These are phyloP conservation scores for Mycena crocata DNA, from an alignment of 768 basidiomycete genomes.

Conservation along the genomic window DNA sequence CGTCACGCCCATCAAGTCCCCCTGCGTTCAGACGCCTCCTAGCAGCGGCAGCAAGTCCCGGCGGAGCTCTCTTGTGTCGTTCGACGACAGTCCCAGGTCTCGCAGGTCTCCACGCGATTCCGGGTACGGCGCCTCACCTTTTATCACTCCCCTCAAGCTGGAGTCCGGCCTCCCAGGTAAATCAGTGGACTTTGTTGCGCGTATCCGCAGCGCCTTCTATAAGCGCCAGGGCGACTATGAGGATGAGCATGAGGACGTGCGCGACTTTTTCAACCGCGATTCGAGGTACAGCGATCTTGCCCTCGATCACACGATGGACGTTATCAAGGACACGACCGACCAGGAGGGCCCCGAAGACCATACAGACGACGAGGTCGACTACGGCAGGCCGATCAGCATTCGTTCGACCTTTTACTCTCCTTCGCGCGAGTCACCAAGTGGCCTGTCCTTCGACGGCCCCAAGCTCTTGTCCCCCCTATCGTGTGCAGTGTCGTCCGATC, in stretches of 20 bases:
- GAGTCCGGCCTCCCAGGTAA: neutral
- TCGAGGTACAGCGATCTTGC: neutral
- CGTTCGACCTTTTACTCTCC: slow-evolving; percentile 5
- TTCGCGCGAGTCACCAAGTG: neutral
- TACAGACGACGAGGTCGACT: slow-evolving; percentile 8
- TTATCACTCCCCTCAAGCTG: neutral
- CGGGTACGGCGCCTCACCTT: neutral
- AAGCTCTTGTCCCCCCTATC: neutral
- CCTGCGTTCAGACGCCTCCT: neutral
- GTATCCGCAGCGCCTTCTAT: slow-evolving; percentile 31
- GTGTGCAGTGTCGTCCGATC: slow-evolving; percentile 7
- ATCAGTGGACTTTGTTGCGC: slow-evolving; percentile 26
- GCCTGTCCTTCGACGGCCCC: neutral
- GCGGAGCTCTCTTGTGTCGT: neutral
- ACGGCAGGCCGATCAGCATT: neutral
- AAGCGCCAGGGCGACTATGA: neutral
- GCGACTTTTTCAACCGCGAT: slow-evolving; percentile 30
- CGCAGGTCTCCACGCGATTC: slow-evolving; percentile 4
- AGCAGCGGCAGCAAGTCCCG: neutral
- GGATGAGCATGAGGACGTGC: slow-evolving; percentile 12
- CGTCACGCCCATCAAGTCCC: slow-evolving; percentile 1
- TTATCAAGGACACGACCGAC: neutral
- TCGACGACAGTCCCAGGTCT: neutral
- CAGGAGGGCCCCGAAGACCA: neutral
- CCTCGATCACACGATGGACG: neutral